Conservation (phyloP, 2,329 filamentous ascomycete species). For the Microthyrium microscopicum region DNA sequence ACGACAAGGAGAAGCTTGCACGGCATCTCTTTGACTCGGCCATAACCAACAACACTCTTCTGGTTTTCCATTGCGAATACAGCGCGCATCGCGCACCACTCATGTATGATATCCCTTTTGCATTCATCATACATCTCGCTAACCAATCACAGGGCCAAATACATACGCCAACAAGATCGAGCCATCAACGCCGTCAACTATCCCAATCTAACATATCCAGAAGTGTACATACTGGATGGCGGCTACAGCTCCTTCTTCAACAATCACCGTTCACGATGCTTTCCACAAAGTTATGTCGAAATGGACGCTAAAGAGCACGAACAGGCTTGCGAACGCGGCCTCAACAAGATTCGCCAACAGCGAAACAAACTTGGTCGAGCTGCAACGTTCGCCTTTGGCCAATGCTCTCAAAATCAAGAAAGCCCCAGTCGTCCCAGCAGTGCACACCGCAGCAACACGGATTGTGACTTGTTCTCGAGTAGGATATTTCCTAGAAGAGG, state of each 20-base stretch:
- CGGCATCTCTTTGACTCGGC: slow-evolving; percentile 56
- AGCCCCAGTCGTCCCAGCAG: slow-evolving; percentile 30
- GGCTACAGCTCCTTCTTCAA: slow-evolving; percentile 90
- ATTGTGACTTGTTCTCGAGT: too few species aligned
- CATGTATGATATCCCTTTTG: slow-evolving; percentile 38
- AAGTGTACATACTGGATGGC: slow-evolving; percentile 92
- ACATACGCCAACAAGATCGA: slow-evolving; percentile 78
- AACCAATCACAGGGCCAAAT: slow-evolving; percentile 45
- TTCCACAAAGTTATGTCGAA: slow-evolving; percentile 87
- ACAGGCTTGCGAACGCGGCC: slow-evolving; percentile 81
- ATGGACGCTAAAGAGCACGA: slow-evolving; percentile 91
- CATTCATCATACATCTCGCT: slow-evolving; percentile 5
- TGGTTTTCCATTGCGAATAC: slow-evolving; percentile 97
- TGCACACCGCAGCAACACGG: too few species aligned
- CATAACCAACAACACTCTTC: slow-evolving; percentile 53
- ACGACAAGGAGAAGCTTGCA: slow-evolving; percentile 81
- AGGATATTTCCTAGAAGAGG: too few species aligned
- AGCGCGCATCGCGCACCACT: slow-evolving; percentile 90
- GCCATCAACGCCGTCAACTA: slow-evolving; percentile 72
- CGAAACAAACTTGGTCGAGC: slow-evolving; percentile 73
- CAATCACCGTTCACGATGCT: slow-evolving; percentile 64
- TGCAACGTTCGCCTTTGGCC: slow-evolving; percentile 88
- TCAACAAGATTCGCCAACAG: slow-evolving; percentile 85
- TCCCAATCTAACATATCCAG: slow-evolving; percentile 80
- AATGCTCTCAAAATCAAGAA: slow-evolving; percentile 47